These are phyloP conservation scores for Xylaria palmicola DNA, from an alignment of 495 filamentous ascomycete genomes.

Conservation along the genomic window DNA sequence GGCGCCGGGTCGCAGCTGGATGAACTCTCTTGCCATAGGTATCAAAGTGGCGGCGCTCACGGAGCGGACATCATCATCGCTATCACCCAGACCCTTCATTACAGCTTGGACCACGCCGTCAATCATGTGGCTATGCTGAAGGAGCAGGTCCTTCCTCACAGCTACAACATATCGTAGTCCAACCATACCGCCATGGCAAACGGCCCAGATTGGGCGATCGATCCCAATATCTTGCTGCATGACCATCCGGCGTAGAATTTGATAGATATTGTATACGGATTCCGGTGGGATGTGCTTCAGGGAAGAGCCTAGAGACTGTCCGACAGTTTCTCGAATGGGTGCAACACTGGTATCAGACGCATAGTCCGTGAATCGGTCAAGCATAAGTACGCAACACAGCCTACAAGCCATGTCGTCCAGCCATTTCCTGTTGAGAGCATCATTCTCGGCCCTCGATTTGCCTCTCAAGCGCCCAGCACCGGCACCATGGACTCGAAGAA, in stretches of 20 bases:
- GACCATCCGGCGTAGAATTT: constrained; percentile 78
- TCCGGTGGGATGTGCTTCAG: constrained; percentile 72
- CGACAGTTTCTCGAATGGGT: constrained; percentile 92
- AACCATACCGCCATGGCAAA: constrained; percentile 98
- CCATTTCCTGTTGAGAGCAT: constrained; percentile 76
- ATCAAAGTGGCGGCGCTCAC: constrained; percentile 96
- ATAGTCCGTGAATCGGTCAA: constrained; percentile 96
- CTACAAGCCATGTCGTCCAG: constrained; percentile 91
- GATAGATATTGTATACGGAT: constrained; percentile 78
- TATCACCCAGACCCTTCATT: constrained; percentile 89
- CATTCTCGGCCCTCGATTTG: constrained; percentile 70
- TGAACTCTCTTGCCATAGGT: constrained; percentile 91
- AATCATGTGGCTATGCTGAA: constrained; percentile 78
- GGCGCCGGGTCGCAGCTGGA: constrained; percentile 72
- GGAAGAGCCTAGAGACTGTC: constrained; percentile 90
- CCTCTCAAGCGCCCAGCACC: constrained; percentile 81
- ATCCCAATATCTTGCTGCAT: constrained; percentile 82
- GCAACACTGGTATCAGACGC: constrained; percentile 96
- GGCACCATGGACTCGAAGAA: constrained; percentile 84
- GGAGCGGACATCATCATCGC: constrained; percentile 92
- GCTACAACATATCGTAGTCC: constrained; percentile 92
- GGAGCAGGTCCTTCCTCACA: constrained; percentile 84
- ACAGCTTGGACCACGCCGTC: constrained; percentile 90
- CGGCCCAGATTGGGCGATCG: constrained; percentile 77
- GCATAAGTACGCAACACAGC: constrained; percentile 90